Percentiles rank a stretch among this genome's conserved stretches.
Conservation (phyloP, 305 asterid genomes). For the Fraxinus nigra region DNA sequence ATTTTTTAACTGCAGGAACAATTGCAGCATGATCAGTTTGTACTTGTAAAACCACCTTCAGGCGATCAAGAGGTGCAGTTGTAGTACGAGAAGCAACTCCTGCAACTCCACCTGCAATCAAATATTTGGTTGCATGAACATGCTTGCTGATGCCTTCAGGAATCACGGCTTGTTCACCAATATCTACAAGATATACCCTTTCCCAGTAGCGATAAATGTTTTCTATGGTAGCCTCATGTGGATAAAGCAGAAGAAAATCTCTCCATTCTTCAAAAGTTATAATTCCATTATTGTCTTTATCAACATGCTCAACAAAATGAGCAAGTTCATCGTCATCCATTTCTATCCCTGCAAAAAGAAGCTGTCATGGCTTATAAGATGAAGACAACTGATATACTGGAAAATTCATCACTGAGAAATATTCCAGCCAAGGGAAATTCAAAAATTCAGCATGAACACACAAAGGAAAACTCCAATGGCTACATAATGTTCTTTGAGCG, state of each 20-base stretch:
- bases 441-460: not conserved
- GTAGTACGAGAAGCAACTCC: constrained; percentile 95
- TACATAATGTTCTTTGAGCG: not conserved
- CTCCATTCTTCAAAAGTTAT: constrained; percentile 99
- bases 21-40: constrained; percentile 71
- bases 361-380: constrained; percentile 70
- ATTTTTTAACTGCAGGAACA: constrained; percentile 53
- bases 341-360: constrained; percentile 85
- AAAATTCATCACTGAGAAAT: constrained; percentile 15
- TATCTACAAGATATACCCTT: constrained; percentile 86
- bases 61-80: constrained; percentile 95
- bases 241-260: constrained; percentile 87
- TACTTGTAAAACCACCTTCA: constrained; percentile 85
- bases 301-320: constrained; percentile 92
- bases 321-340: constrained; percentile 91
- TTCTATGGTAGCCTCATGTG: constrained; percentile 91
- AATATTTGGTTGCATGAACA: constrained; percentile 70
- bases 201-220: constrained; percentile 91
- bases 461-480: not conserved
- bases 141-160: constrained; percentile 95
- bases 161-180: constrained; percentile 90
- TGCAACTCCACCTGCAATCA: constrained; percentile 97
- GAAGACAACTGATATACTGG: constrained; percentile 30
- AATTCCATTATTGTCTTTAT: constrained; percentile 89
- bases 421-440: not conserved